Percentiles rank a stretch among this genome's conserved stretches.
Evolutionary conservation across 2,329 filamentous ascomycete genomes (phyloP).

Genomic region (Chalara sp.): DNA sequence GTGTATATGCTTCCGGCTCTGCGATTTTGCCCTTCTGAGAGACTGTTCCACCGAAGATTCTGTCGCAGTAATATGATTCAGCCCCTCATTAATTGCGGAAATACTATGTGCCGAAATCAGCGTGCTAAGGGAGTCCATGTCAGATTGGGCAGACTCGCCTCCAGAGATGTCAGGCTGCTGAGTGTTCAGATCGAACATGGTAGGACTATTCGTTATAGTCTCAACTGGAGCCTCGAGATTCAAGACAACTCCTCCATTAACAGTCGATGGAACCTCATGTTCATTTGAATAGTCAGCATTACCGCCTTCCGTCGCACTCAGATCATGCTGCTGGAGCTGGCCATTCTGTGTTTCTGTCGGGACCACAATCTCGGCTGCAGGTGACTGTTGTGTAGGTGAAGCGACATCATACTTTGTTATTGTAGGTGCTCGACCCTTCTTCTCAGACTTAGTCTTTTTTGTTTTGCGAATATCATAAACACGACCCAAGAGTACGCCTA

Average conservation of each 20-base stretch:
- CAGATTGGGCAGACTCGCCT: neutral
- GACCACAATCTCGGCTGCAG: constrained; percentile 5
- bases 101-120: constrained; percentile 21
- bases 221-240: neutral
- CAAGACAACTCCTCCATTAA: constrained; percentile 6
- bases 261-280: constrained; percentile 7
- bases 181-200: neutral
- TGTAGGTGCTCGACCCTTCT: constrained; percentile 13
- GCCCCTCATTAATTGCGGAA: constrained; percentile 1
- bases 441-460: constrained; percentile 18
- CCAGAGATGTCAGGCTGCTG: neutral
- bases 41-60: constrained; percentile 12
- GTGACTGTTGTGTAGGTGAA: constrained; percentile 5
- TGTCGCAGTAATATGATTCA: neutral
- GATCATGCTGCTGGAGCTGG: constrained; percentile 10
- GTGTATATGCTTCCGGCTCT: constrained; percentile 17
- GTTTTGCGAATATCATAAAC: constrained; percentile 51
- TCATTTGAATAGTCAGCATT: constrained; percentile 9
- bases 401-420: constrained; percentile 11
- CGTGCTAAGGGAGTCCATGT: constrained; percentile 21
- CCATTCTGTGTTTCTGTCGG: constrained; percentile 10
- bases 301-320: constrained; percentile 11
- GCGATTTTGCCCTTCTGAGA: constrained; percentile 18
- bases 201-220: neutral
- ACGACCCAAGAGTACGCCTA: constrained; percentile 62